Evolutionary conservation across 2,329 filamentous ascomycete species (phyloP).

Genomic region (Dryadomyces quercivorus): DNA sequence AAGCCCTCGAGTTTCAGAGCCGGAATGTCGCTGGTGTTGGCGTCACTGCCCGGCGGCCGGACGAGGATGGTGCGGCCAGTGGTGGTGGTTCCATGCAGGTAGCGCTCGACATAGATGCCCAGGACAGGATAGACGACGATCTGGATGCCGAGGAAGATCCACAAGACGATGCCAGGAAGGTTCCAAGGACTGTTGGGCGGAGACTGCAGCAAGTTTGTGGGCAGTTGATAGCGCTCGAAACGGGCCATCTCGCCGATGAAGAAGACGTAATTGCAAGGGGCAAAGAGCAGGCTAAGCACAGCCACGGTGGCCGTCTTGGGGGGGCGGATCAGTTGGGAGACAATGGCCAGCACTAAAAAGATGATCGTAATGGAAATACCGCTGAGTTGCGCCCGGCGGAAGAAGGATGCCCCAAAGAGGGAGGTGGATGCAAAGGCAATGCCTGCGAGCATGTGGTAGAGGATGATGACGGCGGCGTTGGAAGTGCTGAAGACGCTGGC

Average conservation of each 20-base stretch:
- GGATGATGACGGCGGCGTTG: slow-evolving; percentile 50
- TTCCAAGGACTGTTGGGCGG: slow-evolving; percentile 56
- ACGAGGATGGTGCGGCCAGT: slow-evolving; percentile 41
- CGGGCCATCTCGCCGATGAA: slow-evolving; percentile 66
- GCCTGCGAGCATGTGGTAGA: slow-evolving; percentile 67
- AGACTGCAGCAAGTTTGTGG: slow-evolving; percentile 47
- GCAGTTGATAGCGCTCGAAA: slow-evolving; percentile 51
- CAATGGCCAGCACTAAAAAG: slow-evolving; percentile 63
- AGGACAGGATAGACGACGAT: slow-evolving; percentile 66
- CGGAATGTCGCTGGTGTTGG: slow-evolving; percentile 16
- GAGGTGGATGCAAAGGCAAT: slow-evolving; percentile 69
- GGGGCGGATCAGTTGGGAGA: slow-evolving; percentile 62
- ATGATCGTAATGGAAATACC: slow-evolving; percentile 68
- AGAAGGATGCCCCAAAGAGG: slow-evolving; percentile 70
- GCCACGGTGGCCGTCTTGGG: slow-evolving; percentile 52
- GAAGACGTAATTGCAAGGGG: slow-evolving; percentile 79
- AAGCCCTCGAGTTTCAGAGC: slow-evolving; percentile 63
- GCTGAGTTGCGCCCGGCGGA: slow-evolving; percentile 77
- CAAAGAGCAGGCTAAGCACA: slow-evolving; percentile 64
- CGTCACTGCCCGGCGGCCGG: slow-evolving; percentile 17
- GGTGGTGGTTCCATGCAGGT: slow-evolving; percentile 62
- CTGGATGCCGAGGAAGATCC: slow-evolving; percentile 66
- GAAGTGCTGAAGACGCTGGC: slow-evolving; percentile 54
- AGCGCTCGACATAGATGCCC: slow-evolving; percentile 61
- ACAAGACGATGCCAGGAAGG: slow-evolving; percentile 63